Conservation (phyloP, 2,329 filamentous ascomycete genomes). For the Huntiella bhutanensis region DNA sequence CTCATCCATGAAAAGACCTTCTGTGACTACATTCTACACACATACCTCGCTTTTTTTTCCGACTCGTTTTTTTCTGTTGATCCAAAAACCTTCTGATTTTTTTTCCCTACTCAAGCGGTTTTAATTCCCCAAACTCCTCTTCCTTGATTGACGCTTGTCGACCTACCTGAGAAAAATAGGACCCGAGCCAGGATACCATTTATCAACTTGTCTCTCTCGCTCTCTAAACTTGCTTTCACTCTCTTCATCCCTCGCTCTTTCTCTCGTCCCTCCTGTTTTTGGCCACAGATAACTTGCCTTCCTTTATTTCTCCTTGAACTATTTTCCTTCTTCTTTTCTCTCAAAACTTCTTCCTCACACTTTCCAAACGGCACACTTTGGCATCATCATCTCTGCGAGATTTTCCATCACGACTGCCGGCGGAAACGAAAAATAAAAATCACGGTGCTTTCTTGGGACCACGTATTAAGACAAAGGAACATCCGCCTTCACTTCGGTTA, state of each 20-base stretch:
- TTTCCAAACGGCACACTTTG: background rate
- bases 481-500: too few relatives aligned
- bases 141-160: background rate
- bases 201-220: slow-evolving; percentile 1
- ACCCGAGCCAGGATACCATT: slow-evolving; percentile 3
- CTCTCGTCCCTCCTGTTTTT: slow-evolving; percentile 1
- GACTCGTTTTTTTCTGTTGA: too few relatives aligned
- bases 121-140: slow-evolving; percentile 4
- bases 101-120: slow-evolving; percentile 3
- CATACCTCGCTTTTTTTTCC: too few relatives aligned
- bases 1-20: too few relatives aligned
- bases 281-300: slow-evolving; percentile 2
- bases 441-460: background rate
- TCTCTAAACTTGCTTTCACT: background rate
- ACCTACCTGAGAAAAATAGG: slow-evolving; percentile 2
- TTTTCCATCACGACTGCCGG: slow-evolving; percentile 1
- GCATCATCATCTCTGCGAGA: slow-evolving; percentile 4
- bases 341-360: too few relatives aligned
- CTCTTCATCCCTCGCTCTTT: slow-evolving; percentile 5
- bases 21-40: too few relatives aligned
- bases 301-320: too few relatives aligned
- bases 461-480: too few relatives aligned
- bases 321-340: too few relatives aligned
- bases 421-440: background rate
- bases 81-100: background rate